These are phyloP conservation scores for Vicia sativa DNA, from an alignment of 306 rosid genomes.

Conservation along the genomic window DNA sequence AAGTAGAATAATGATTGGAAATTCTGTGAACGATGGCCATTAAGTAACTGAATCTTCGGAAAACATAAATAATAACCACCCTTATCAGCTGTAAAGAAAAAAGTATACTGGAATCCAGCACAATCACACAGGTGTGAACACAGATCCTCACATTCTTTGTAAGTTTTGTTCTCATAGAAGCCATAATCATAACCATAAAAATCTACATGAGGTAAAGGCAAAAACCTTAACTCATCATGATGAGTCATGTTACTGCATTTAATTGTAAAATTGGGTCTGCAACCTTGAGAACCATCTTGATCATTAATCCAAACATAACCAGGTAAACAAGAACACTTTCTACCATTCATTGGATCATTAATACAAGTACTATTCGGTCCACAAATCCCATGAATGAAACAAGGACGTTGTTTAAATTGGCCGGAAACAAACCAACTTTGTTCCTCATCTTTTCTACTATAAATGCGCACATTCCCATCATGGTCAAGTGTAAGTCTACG, in stretches of 20 bases:
- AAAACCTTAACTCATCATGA: not conserved
- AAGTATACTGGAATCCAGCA: not conserved
- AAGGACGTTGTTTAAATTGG: not conserved
- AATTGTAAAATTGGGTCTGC: constrained; percentile 16
- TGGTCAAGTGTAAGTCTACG: constrained; percentile 27
- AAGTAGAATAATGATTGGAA: not conserved
- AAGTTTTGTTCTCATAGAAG: not conserved
- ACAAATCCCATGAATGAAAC: constrained; percentile 32
- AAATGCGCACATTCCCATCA: constrained; percentile 16
- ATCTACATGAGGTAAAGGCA: constrained; percentile 10
- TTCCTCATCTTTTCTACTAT: not conserved
- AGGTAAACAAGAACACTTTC: constrained; percentile 33
- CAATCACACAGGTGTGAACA: constrained; percentile 22
- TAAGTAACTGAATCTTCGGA: constrained; percentile 19
- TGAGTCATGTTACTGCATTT: constrained; percentile 19
- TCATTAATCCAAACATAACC: not conserved
- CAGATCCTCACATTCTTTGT: constrained; percentile 2
- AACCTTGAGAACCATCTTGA: constrained; percentile 31
- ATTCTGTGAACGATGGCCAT: not conserved
- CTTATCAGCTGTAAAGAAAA: too few relatives aligned
- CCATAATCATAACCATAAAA: constrained; percentile 26
- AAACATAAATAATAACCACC: too few relatives aligned
- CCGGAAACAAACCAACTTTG: not conserved
- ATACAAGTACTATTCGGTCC: constrained; percentile 30
- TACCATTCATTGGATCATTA: not conserved